Conservation (phyloP, 1,284 basidiomycete species). For the Cutaneotrichosporon daszewskae region DNA sequence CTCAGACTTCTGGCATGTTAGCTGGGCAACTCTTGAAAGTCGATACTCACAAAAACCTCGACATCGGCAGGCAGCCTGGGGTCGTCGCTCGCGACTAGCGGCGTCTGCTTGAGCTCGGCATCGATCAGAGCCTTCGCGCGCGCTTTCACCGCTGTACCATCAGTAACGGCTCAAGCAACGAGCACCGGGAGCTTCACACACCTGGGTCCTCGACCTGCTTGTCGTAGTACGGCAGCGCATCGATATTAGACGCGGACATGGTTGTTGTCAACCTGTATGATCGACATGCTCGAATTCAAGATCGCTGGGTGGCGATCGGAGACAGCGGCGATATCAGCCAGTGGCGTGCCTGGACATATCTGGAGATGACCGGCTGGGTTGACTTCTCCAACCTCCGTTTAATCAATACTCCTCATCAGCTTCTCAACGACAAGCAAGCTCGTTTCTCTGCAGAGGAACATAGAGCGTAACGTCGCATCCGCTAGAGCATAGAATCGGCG, state of each 20-base stretch:
- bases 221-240: slow-evolving; percentile 91
- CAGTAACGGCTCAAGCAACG: slow-evolving; percentile 56
- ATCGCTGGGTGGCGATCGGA: background rate
- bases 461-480: no score
- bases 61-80: slow-evolving; percentile 64
- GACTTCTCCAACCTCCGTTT: no score
- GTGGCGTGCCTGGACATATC: background rate
- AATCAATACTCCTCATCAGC: no score
- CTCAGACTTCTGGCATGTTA: slow-evolving; percentile 31
- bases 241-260: slow-evolving; percentile 50
- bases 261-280: slow-evolving; percentile 7
- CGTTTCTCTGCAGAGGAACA: no score
- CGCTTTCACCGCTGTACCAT: background rate
- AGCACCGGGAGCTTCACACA: slow-evolving; percentile 58
- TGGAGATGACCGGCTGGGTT: no score
- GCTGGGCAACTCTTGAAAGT: slow-evolving; percentile 2
- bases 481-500: no score
- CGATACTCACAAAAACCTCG: slow-evolving; percentile 45
- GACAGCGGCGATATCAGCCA: background rate
- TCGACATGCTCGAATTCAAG: background rate
- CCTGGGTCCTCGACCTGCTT: slow-evolving; percentile 77
- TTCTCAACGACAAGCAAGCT: no score
- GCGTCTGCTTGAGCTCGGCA: slow-evolving; percentile 38
- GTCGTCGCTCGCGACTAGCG: slow-evolving; percentile 51
- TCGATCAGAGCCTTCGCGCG: slow-evolving; percentile 35